Evolutionary conservation across 345 rosid species (phyloP), one percentile per base, ranked within the genome.

Genomic region (Mallotus nudiflorus): DNA sequence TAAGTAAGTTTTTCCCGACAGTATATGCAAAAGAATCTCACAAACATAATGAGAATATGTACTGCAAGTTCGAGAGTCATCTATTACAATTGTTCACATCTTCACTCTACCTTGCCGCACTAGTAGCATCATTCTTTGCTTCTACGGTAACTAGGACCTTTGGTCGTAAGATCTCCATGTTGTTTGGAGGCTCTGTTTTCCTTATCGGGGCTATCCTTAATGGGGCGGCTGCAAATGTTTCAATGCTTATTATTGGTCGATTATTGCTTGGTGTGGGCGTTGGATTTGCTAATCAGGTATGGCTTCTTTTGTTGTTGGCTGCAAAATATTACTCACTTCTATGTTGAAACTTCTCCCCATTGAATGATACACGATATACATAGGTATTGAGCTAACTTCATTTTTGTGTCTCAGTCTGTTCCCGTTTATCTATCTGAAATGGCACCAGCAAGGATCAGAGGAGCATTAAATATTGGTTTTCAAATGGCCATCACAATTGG

Each of bases 21-120:
- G 97, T 96, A 51, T 86, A 67, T 76, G 59, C 80, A 89, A 79
- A 80, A 92, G 79, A 40, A 78, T 10, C 54, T 11, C 64, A 84
- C 31, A 10, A 68, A n/a, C 9, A 96, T 65, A 91, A 93, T 49
- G 77, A 78, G 57, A 85, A n/a, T n/a, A n/a, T n/a, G n/a, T 82
- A 8, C 71, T 96, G 73, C 50, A 25, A n/a, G n/a, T n/a, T n/a
- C n/a, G n/a, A n/a, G n/a, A n/a, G n/a, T n/a, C n/a, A n/a, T n/a
- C n/a, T n/a, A n/a, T n/a, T n/a, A n/a, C n/a, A n/a, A n/a, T n/a
- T 92, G 74, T 96, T 96, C 91, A 96, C 98, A 22, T 96, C 99
- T 19, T 96, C 99, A 9, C 82, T 96, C 12, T 96, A 96, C 37
- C 48, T 96, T 69, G 99, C 98, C 10, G 99, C 99, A 24, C 73